Evolutionary conservation across 106 monocot genomes (phyloP).

Genomic region (Hemerocallis citrina): DNA sequence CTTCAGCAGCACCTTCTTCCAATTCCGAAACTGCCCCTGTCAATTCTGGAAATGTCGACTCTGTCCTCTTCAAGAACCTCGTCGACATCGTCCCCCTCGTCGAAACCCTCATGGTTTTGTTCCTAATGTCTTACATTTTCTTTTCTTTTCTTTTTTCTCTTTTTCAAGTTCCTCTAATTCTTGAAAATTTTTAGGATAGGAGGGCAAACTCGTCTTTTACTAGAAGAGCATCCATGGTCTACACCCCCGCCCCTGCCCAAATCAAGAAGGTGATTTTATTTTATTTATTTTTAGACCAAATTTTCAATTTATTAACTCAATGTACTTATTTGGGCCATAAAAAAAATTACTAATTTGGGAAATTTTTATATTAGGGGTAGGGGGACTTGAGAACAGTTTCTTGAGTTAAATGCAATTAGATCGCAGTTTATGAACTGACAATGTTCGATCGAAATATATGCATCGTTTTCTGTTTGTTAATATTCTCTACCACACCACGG

Average conservation of each 20-base stretch:
- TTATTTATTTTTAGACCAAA: neutral
- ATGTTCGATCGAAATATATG: too few relatives aligned
- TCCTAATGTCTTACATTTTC: neutral
- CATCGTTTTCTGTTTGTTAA: too few relatives aligned
- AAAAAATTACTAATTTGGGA: too few relatives aligned
- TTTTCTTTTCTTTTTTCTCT: neutral
- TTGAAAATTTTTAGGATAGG: slow-evolving; percentile 31
- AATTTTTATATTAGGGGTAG: too few relatives aligned
- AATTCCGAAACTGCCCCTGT: slow-evolving; percentile 2
- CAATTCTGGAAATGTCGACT: slow-evolving; percentile 53
- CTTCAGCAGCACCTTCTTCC: too few relatives aligned
- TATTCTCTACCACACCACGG: too few relatives aligned
- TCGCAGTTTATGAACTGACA: too few relatives aligned
- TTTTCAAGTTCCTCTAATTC: neutral
- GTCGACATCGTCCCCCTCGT: slow-evolving; percentile 95
- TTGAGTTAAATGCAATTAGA: too few relatives aligned
- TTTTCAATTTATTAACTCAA: too few relatives aligned
- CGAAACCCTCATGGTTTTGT: slow-evolving; percentile 88
- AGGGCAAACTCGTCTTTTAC: slow-evolving; percentile 54
- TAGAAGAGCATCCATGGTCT: slow-evolving; percentile 60
- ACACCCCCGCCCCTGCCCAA: slow-evolving; percentile 61
- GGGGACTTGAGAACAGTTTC: too few relatives aligned
- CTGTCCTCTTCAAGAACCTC: slow-evolving; percentile 80
- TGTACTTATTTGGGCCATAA: too few relatives aligned
- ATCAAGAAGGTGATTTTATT: slow-evolving; percentile 36